Percentiles rank a stretch among this genome's conserved stretches.
phyloP scores from a whole-genome alignment of 108 stramenopile genomes.

The Chaetoceros muelleri region DNA sequence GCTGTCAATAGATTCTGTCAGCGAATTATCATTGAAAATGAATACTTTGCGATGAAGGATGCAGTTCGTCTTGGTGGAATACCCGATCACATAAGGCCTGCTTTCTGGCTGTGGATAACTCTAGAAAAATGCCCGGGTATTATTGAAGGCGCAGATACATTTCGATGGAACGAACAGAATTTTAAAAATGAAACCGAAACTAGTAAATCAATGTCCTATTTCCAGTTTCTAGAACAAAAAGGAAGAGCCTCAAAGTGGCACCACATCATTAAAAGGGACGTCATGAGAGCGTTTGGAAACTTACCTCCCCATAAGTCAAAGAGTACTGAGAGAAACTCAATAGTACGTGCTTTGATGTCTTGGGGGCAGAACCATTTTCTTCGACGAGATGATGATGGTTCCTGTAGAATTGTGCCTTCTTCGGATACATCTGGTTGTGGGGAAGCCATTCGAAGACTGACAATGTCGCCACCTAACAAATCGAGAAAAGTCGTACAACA shows the following conservation, averaged over 20 bases:
- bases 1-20: slow-evolving; percentile 52
- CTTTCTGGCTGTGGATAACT: slow-evolving; percentile 81
- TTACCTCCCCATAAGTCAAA: slow-evolving; percentile 84
- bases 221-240: slow-evolving; percentile 20
- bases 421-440: slow-evolving; percentile 28
- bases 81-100: slow-evolving; percentile 57
- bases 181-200: background rate
- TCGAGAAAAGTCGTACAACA: slow-evolving; percentile 4
- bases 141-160: slow-evolving; percentile 5
- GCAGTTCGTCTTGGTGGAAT: slow-evolving; percentile 75
- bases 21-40: slow-evolving; percentile 54
- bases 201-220: background rate
- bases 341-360: slow-evolving; percentile 74
- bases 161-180: slow-evolving; percentile 7
- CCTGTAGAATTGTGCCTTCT: background rate
- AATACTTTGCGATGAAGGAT: slow-evolving; percentile 65
- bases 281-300: slow-evolving; percentile 70
- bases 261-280: slow-evolving; percentile 72
- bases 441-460: slow-evolving; percentile 17
- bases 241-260: slow-evolving; percentile 70
- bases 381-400: slow-evolving; percentile 42
- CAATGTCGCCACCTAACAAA: background rate
- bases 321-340: slow-evolving; percentile 59
- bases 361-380: slow-evolving; percentile 67
- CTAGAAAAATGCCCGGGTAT: slow-evolving; percentile 40